These are phyloP conservation scores for Penicillium diatomitis DNA, from an alignment of 495 filamentous ascomycete species.

Conservation along the genomic window DNA sequence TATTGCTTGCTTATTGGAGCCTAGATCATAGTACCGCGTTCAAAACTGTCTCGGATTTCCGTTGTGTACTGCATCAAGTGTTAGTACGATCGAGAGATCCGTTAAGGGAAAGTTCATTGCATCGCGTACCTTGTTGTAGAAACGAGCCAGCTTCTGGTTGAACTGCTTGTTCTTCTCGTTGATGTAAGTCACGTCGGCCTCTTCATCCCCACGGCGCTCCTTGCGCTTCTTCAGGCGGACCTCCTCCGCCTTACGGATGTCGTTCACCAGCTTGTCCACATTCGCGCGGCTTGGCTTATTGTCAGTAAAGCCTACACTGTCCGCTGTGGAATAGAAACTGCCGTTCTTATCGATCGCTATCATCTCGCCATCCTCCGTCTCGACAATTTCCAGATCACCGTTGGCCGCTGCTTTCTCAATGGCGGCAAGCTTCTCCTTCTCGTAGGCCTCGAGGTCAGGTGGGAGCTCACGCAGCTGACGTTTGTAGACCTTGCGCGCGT, in stretches of 20 bases:
- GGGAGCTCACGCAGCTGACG: constrained; percentile 69
- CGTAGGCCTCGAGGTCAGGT: constrained; percentile 68
- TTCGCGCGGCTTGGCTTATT: constrained; percentile 83
- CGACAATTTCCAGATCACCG: constrained; percentile 82
- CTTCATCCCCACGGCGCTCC: constrained; percentile 66
- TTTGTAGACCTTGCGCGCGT: constrained; percentile 88
- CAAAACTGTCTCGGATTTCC: constrained; percentile 95
- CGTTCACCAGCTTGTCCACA: constrained; percentile 80
- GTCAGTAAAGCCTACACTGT: constrained; percentile 69
- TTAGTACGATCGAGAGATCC: constrained; percentile 19
- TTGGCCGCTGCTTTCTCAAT: constrained; percentile 72
- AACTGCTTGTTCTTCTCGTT: constrained; percentile 99
- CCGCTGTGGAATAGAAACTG: constrained; percentile 78
- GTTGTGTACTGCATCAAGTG: constrained; percentile 63
- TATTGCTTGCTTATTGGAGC: constrained; percentile 13
- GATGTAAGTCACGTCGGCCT: constrained; percentile 93
- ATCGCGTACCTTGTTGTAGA: constrained; percentile 82
- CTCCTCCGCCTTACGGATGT: constrained; percentile 85
- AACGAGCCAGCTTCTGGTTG: constrained; percentile 89
- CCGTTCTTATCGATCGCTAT: constrained; percentile 88
- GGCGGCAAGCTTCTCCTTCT: constrained; percentile 71
- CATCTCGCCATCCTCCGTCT: constrained; percentile 88
- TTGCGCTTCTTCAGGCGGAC: constrained; percentile 71
- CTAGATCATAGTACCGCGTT: constrained; percentile 73
- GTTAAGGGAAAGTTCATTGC: neutral